Conservation (phyloP, 2,329 filamentous ascomycete species). For the Juglanconis oblonga region DNA sequence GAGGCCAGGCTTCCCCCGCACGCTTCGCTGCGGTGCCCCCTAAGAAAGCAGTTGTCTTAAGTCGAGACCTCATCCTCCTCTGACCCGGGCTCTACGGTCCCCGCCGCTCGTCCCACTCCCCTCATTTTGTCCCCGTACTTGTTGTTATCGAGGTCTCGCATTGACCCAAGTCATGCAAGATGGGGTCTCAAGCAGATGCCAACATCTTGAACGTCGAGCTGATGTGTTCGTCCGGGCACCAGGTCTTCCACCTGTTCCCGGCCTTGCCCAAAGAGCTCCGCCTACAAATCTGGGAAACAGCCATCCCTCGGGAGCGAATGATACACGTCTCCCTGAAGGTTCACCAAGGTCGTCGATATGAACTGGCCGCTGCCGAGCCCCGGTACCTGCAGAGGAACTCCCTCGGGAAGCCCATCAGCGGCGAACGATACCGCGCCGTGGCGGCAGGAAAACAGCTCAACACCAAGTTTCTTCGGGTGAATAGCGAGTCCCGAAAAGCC, state of each 20-base stretch:
- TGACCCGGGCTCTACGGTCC: no score
- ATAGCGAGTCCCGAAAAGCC: slow-evolving; percentile 5
- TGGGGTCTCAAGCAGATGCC: background rate
- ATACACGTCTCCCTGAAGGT: background rate
- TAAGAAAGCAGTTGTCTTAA: no score
- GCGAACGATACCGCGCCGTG: background rate
- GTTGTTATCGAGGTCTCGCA: background rate
- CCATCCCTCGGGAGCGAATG: slow-evolving; percentile 11
- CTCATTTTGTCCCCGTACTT: background rate
- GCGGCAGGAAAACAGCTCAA: background rate
- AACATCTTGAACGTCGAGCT: background rate
- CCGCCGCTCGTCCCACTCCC: no score
- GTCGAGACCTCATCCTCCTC: no score
- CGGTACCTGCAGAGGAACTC: slow-evolving; percentile 12
- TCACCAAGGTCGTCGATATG: background rate
- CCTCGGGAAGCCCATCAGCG: slow-evolving; percentile 13
- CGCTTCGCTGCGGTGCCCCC: no score
- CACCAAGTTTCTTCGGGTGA: slow-evolving; percentile 10
- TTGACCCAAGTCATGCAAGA: background rate
- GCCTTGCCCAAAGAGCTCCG: slow-evolving; percentile 14
- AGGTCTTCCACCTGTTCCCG: slow-evolving; percentile 4
- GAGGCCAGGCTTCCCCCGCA: no score
- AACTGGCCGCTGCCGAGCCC: background rate
- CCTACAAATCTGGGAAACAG: slow-evolving; percentile 14
- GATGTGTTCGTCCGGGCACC: background rate